These are phyloP conservation scores for Turritis glabra DNA, from an alignment of 345 rosid genomes.

Conservation along the genomic window DNA sequence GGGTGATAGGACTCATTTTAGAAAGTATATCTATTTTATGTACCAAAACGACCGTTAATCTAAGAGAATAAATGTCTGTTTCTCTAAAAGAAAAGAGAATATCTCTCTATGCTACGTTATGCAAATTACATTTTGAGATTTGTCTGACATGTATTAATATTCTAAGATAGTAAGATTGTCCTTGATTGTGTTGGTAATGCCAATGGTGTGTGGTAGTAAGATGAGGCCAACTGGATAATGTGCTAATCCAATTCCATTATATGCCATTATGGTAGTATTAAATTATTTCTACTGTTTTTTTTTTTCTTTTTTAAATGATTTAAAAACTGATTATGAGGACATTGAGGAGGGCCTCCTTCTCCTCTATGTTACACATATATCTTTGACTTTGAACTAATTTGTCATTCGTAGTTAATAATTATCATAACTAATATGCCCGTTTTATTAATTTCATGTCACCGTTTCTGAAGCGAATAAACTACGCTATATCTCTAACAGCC, in stretches of 20 bases:
- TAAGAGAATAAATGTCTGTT: background rate
- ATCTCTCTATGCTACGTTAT: background rate
- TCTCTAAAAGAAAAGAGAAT: background rate
- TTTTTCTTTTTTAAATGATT: background rate
- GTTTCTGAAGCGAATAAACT: background rate
- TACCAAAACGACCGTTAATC: background rate
- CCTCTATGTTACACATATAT: background rate
- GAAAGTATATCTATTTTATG: background rate
- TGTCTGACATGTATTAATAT: background rate
- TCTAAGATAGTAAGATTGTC: background rate
- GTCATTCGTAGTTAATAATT: background rate
- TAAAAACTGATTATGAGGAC: background rate
- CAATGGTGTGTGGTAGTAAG: background rate
- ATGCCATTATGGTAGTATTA: too few relatives aligned
- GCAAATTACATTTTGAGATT: background rate
- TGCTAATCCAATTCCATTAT: background rate
- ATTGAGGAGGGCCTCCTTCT: background rate
- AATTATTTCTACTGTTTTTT: background rate
- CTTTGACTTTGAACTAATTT: background rate
- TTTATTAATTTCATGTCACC: background rate
- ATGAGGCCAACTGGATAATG: constrained; percentile 4
- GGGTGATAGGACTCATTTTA: background rate
- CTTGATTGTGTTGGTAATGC: background rate
- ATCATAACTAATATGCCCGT: background rate
- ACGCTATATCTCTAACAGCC: background rate